Evolutionary conservation across 2,329 filamentous ascomycete species (phyloP), one percentile per base, ranked within the genome.

Genomic region (Waltergamsia citrina): DNA sequence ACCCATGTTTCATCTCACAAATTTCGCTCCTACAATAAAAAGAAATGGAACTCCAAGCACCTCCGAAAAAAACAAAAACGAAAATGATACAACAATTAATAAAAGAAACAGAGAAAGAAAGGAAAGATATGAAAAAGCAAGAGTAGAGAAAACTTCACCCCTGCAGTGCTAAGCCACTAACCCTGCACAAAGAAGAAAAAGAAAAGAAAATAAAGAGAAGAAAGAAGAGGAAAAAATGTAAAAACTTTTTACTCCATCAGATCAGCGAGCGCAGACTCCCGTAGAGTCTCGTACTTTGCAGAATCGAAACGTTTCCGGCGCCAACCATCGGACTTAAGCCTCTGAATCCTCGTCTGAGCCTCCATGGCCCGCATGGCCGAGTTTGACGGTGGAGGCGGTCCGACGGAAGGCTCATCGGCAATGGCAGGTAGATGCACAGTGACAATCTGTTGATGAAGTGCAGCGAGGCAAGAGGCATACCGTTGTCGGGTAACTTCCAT

Each of bases 271-370:
- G 63, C 71, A 33, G 54, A 60, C 43, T 69, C 67, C 11, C 69
- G 56, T 7, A 77, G 54, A 15, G 60, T 59, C 47, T 72, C 65
- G 45, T 78, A 77, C 24, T 67, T 60, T 29, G 55, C 50, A 6
- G 56, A 53, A 40, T 78, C 66, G 42, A 78, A 78, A 16, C 72
- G 63, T 42, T 65, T 65, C 19, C 73, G 56, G 45, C 62, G 63
- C 72, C 73, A 77, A 3, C 71, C 71, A 32, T 46, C 59, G n/a
- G 62, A 62, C 15, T 69, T 63, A 9, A 78, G 52, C 8, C 65
- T 60, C 51, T 72, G 68, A 41, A 77, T 74, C 17, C 72, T 62
- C 6, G 65, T 59, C 38, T 60, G 57, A 3, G 72, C 52, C 22
- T 71, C 67, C 14, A 60, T 44, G 3, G 45, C 43, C 14, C 57